phyloP scores from a whole-genome alignment of 192 early-diverging fungal genomes.

The Diversispora eburnea region DNA sequence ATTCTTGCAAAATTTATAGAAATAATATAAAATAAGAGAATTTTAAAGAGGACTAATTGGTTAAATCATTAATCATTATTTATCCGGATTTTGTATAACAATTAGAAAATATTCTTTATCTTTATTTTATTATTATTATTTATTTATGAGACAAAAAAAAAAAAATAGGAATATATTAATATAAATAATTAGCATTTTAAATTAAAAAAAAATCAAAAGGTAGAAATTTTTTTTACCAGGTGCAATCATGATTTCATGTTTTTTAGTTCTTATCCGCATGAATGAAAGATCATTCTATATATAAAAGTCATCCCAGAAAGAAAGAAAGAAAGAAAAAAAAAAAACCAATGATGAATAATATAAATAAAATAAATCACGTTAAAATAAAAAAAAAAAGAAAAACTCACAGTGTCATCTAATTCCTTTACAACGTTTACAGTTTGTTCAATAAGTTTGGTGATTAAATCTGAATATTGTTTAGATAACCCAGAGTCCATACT shows the following conservation, averaged over 20 bases:
- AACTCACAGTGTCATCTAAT: conserved; percentile 76
- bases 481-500: conserved; percentile 78
- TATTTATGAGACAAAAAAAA: background rate
- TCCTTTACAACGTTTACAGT: conserved; percentile 71
- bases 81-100: conserved; percentile 72
- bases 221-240: conserved; percentile 56
- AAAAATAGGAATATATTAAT: background rate
- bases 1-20: too few species aligned
- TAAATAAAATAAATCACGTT: background rate
- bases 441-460: conserved; percentile 77
- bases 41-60: background rate
- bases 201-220: background rate
- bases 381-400: background rate
- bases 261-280: conserved; percentile 86
- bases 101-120: conserved; percentile 83
- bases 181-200: background rate
- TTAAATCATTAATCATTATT: conserved; percentile 25
- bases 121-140: conserved; percentile 28
- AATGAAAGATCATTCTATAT: conserved; percentile 90
- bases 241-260: conserved; percentile 95
- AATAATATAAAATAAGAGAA: background rate
- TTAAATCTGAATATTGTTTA: conserved; percentile 78
- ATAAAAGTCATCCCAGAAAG: background rate
- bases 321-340: background rate
- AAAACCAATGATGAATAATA: background rate